Conservation (phyloP, 73 alveolate species). For the Blepharisma japonicum region DNA sequence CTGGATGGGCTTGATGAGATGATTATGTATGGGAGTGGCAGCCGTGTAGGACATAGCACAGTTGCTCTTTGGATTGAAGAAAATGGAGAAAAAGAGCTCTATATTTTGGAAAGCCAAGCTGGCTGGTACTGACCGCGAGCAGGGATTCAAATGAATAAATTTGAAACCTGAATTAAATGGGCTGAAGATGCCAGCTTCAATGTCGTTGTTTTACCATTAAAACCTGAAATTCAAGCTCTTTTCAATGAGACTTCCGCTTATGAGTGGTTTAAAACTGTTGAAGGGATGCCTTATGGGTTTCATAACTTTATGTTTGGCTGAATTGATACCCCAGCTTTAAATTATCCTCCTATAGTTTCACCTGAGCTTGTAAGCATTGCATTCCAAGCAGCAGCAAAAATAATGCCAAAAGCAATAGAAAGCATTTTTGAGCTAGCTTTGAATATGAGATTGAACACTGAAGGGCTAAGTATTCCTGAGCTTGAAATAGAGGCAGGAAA, state of each 20-base stretch:
- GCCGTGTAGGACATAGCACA: conserved; percentile 83
- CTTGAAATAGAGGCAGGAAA: conserved; percentile 66
- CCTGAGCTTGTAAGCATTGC: conserved; percentile 57
- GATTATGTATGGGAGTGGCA: conserved; percentile 92
- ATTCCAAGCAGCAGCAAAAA: conserved; percentile 54
- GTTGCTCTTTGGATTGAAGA: conserved; percentile 76
- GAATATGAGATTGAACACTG: conserved; percentile 80
- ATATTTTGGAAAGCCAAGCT: conserved; percentile 89
- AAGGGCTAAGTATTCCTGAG: conserved; percentile 62
- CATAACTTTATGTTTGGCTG: conserved; percentile 89
- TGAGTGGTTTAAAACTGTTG: conserved; percentile 73
- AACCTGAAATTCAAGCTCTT: conserved; percentile 72
- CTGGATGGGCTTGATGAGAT: conserved; percentile 91
- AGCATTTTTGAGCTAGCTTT: conserved; percentile 71
- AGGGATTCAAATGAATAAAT: conserved; percentile 80
- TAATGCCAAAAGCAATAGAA: conserved; percentile 56
- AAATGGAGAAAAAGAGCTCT: conserved; percentile 59
- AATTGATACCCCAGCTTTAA: conserved; percentile 76
- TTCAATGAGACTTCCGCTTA: conserved; percentile 82
- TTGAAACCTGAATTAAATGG: conserved; percentile 82
- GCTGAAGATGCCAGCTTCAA: conserved; percentile 92
- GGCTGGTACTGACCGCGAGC: conserved; percentile 94
- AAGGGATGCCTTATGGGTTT: conserved; percentile 88
- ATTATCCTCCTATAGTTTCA: conserved; percentile 74
- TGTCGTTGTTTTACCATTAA: conserved; percentile 85